These are phyloP conservation scores for Candida yuanshanica DNA, from an alignment of 805 yeast species.

Conservation along the genomic window DNA sequence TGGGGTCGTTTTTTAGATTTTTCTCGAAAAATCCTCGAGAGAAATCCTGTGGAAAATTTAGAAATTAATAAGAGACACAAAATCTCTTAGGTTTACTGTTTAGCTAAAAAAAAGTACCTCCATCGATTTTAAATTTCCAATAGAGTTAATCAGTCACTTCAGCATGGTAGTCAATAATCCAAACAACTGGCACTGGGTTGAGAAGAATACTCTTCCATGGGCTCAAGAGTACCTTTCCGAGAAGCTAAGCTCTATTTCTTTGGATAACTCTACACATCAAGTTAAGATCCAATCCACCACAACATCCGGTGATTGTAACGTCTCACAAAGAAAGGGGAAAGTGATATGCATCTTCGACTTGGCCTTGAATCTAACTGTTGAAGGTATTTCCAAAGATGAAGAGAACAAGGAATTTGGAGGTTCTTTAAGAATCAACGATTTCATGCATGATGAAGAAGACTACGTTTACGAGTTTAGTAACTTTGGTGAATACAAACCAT, in stretches of 20 bases:
- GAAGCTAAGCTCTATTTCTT: slow-evolving; percentile 26
- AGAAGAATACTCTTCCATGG: slow-evolving; percentile 64
- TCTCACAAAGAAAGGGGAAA: slow-evolving; percentile 78
- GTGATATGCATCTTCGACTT: slow-evolving; percentile 72
- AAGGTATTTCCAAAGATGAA: slow-evolving; percentile 29
- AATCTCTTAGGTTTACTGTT: too few species aligned
- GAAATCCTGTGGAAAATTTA: too few species aligned
- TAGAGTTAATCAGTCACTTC: not conserved
- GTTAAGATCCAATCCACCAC: slow-evolving; percentile 34
- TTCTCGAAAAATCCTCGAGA: too few species aligned
- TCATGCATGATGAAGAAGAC: slow-evolving; percentile 71
- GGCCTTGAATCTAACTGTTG: slow-evolving; percentile 43
- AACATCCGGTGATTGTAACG: slow-evolving; percentile 72
- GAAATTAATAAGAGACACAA: too few species aligned
- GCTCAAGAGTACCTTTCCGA: slow-evolving; percentile 43
- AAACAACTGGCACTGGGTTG: slow-evolving; percentile 76
- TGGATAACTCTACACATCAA: slow-evolving; percentile 18
- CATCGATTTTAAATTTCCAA: too few species aligned
- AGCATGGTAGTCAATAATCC: slow-evolving; percentile 66
- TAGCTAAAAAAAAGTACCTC: too few species aligned
- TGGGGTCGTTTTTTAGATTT: too few species aligned
- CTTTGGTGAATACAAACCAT: slow-evolving; percentile 30
- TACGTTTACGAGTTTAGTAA: slow-evolving; percentile 52
- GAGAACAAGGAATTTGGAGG: slow-evolving; percentile 32
- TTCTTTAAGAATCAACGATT: slow-evolving; percentile 52